A percentile compares a stretch with the other conserved stretches of the same genome.
Conservation (phyloP, 2,329 filamentous ascomycete species). For the Macrophomina phaseolina region DNA sequence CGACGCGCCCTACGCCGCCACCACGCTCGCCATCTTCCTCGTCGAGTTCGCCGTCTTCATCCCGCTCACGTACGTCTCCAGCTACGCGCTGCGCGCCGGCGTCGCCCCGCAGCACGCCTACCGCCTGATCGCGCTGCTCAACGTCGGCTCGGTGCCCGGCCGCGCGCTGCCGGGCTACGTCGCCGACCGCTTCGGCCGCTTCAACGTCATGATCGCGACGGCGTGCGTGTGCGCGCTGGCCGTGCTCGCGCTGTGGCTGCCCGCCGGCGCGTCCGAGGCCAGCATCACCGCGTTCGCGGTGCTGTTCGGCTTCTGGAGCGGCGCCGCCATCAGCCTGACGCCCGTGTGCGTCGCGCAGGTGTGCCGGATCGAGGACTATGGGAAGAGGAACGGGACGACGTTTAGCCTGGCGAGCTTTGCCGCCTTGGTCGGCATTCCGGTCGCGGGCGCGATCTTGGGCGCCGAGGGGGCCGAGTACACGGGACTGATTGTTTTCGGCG, state of each 20-base stretch:
- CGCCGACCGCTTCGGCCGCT: conserved; percentile 48
- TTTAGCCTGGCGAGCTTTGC: conserved; percentile 58
- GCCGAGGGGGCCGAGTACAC: conserved; percentile 44
- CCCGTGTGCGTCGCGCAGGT: conserved; percentile 57
- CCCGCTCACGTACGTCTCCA: conserved; percentile 11
- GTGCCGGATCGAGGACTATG: conserved; percentile 54
- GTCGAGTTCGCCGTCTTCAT: conserved; percentile 16
- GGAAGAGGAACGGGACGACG: conserved; percentile 60
- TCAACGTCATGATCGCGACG: conserved; percentile 49
- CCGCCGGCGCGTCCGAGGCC: conserved; percentile 28
- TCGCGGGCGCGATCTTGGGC: conserved; percentile 58
- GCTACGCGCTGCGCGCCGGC: not conserved
- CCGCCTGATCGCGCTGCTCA: conserved; percentile 12
- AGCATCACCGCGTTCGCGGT: conserved; percentile 47
- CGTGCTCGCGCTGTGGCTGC: conserved; percentile 43
- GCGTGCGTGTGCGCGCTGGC: conserved; percentile 43
- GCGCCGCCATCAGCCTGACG: conserved; percentile 51
- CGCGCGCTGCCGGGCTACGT: conserved; percentile 34
- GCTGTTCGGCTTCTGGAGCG: conserved; percentile 56
- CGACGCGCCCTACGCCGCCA: conserved; percentile 5
- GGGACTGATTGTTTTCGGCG: not conserved
- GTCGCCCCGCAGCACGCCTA: conserved; percentile 1
- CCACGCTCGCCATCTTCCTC: conserved; percentile 16
- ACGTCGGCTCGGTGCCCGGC: conserved; percentile 35
- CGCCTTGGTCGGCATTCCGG: conserved; percentile 59